Evolutionary conservation across 164 flowering plant species (phyloP), one percentile per base, ranked within the genome.

Genomic region (Dillenia turbinata): DNA sequence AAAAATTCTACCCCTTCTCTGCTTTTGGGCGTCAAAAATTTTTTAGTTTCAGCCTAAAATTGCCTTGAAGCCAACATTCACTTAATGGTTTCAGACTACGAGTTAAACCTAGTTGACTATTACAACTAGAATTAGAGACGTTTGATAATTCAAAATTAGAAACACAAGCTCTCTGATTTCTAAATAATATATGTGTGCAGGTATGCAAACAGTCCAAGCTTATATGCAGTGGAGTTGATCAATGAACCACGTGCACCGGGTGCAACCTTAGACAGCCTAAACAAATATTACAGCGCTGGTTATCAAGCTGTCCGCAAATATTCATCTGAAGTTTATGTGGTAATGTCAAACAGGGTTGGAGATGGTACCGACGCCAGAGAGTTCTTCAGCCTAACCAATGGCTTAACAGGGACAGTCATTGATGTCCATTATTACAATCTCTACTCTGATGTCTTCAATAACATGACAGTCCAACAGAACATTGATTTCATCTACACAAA

Each of bases 171-270:
- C 33, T 26, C 33, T 26, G 2, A 26, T 0, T 26, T 26, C 3
- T 26, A 26, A 26, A 26, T 26, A 2, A 26, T 26, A 51, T 6
- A 14, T 51, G 12, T 46, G 10, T 67, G 17, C 63, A 85, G 89
- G 66, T 87, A 83, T 64, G 79, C 84, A 1, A 71, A 68, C 57
- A 74, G 65, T 52, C 85, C 88, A 12, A 77, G 85, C 69, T 73
- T 87, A 0, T 71, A 66, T 44, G 93, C 87, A 19, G 77, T 85
- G 17, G 83, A 90, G 71, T 78, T 90, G 48, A 59, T 90, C 44
- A 90, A 90, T 61, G 93, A 90, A 69, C 96, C 93, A 5, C 47
- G 26, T 7, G 24, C 86, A 5, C 83, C 90, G 0, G 81, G 74
- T 10, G 90, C 67, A 0, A 16, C 85, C 10, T 49, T 83, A 2